phyloP scores from a whole-genome alignment of 176 grass and related monocot species.

The Dendrocalamus sinicus region DNA sequence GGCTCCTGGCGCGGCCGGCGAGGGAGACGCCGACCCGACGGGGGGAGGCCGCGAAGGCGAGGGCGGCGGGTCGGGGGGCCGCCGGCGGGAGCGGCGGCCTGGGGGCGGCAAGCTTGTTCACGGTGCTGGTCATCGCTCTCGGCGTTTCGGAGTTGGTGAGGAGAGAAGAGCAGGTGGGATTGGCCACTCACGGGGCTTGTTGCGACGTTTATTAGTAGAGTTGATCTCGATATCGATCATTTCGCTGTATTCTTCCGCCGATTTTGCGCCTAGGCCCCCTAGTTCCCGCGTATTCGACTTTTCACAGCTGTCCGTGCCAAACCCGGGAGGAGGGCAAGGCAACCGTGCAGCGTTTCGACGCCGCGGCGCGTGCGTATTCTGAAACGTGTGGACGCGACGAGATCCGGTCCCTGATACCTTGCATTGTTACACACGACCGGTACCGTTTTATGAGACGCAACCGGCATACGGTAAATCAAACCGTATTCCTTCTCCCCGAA shows the following conservation, averaged over 20 bases:
- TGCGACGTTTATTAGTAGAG: slow-evolving; percentile 34
- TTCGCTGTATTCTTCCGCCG: too few species aligned
- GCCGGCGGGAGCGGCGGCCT: slow-evolving; percentile 29
- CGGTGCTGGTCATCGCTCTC: slow-evolving; percentile 43
- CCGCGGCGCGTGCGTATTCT: not conserved
- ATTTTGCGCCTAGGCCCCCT: not conserved
- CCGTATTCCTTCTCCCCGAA: not conserved
- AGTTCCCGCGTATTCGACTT: rapidly evolving
- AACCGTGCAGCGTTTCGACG: not conserved
- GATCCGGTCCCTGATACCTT: not conserved
- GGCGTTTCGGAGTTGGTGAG: slow-evolving; percentile 46
- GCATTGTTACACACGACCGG: not conserved
- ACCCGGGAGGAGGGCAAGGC: not conserved
- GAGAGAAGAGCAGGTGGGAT: not conserved
- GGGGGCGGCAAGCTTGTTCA: slow-evolving; percentile 56
- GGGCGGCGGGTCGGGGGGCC: slow-evolving; percentile 21
- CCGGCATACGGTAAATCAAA: not conserved
- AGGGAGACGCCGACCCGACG: slow-evolving; percentile 53
- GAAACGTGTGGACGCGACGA: not conserved
- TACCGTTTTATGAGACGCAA: not conserved
- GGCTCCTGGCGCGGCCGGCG: slow-evolving; percentile 58
- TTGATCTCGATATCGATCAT: too few species aligned
- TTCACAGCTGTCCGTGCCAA: not conserved
- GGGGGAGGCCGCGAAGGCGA: slow-evolving; percentile 41
- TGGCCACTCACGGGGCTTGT: slow-evolving; percentile 44